Evolutionary conservation across 441 rosid species (phyloP).

Genomic region (Isatis lusitanica): DNA sequence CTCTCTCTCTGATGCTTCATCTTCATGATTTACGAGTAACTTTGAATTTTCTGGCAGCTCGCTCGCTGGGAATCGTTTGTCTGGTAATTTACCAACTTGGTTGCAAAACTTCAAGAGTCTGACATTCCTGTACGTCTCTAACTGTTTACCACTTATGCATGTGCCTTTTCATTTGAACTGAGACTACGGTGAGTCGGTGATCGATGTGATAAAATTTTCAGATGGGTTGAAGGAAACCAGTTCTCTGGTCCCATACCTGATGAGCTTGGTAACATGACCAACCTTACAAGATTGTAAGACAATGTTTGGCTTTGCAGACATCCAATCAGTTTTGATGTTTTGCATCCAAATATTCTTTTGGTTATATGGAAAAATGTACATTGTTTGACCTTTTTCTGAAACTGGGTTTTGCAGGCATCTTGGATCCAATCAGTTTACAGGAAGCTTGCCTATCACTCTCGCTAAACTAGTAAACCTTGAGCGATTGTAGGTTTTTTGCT

Average conservation of each 20-base stretch:
- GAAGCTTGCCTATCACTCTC: slow-evolving; percentile 19
- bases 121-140: slow-evolving; percentile 1
- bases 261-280: slow-evolving; percentile 29
- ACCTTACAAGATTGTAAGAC: slow-evolving; percentile 16
- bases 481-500: slow-evolving; percentile 17
- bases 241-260: slow-evolving; percentile 22
- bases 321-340: not conserved
- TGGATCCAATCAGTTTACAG: slow-evolving; percentile 28
- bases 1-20: not conserved
- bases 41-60: not conserved
- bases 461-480: slow-evolving; percentile 15
- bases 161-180: not conserved
- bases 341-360: not conserved
- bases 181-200: not conserved
- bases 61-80: slow-evolving; percentile 12
- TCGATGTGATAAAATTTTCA: not conserved
- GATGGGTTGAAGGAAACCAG: slow-evolving; percentile 21
- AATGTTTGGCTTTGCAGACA: not conserved
- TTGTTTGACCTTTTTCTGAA: not conserved
- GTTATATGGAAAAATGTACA: not conserved
- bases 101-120: slow-evolving; percentile 25
- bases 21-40: not conserved
- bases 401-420: slow-evolving; percentile 3
- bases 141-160: not conserved
- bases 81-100: slow-evolving; percentile 24